Base-by-base conservation (phyloP, 2,329 filamentous ascomycete species). In the Penicillium sp. region DNA sequence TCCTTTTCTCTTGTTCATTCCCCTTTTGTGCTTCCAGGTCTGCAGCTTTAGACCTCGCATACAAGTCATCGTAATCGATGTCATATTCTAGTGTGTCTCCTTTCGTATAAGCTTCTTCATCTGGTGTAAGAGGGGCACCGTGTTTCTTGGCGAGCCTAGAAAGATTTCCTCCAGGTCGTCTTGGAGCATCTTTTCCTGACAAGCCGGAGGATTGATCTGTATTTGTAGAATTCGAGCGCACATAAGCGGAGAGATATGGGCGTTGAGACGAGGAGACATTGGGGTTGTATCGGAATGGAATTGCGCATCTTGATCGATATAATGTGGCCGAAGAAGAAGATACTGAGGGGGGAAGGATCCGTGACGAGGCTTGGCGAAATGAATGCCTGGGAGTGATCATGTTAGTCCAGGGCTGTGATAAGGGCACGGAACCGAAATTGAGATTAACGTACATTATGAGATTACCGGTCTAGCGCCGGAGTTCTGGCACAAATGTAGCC, bases 341-440 rank as follows among this genome's bases (percentile, higher is more conserved):
- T 5, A 22, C 65, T 31, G 79, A 75, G 31, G 79, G 74, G 23
- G 78, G 74, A 55, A 85, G 65, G 47, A 83, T 79, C 67, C 83
- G 81, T 67, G 79, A 75, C 63, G 83, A 82, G 61, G 80, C 76
- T 66, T 82, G 82, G 58, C 84, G 82, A 63, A 88, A 74, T 61
- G 77, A 76, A 74, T 79, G 81, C 84, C 83, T 86, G 60, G 27
- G 14, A 29, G 40, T 46, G 11, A 12, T 41, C 37, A 43, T 31
- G 43, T 57, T 45, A 57, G 51, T 25, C 11, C 18, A 31, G 4
- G 9, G 5, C 22, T 27, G 18, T n/a, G 1, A 29, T 9, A n/a
- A 8, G 14, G 25, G 5, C 12, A 45, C 5, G 20, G 8, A n/a
- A 0, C 2, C 18, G 7, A n/a, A 3, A 11, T 25, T 27, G n/a